Conservation (phyloP, 768 basidiomycete genomes). For the Suillus sp. region DNA sequence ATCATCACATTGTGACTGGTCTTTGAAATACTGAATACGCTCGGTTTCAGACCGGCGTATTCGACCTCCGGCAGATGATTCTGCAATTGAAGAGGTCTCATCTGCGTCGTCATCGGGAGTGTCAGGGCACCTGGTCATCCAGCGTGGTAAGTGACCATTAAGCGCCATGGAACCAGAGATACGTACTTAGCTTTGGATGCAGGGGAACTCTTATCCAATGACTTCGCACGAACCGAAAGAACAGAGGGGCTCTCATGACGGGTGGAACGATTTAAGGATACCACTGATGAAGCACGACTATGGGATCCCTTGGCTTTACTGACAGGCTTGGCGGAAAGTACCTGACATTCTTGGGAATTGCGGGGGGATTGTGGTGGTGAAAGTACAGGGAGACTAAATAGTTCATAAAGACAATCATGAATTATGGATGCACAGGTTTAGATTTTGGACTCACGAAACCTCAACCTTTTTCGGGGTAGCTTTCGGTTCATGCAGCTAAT, state of each 20-base stretch:
- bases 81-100: constrained; percentile 55
- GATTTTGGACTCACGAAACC: constrained; percentile 30
- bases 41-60: constrained; percentile 63
- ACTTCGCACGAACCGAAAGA: constrained; percentile 9
- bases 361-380: constrained; percentile 23
- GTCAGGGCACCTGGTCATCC: constrained; percentile 8
- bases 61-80: constrained; percentile 46
- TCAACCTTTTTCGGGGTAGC: constrained; percentile 33
- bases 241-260: constrained; percentile 11
- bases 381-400: constrained; percentile 29
- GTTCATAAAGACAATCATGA: neutral
- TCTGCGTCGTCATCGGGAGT: constrained; percentile 31
- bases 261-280: neutral
- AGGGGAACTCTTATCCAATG: constrained; percentile 2
- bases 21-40: constrained; percentile 63
- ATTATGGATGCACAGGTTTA: neutral
- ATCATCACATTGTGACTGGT: constrained; percentile 58
- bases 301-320: constrained; percentile 21
- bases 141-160: neutral
- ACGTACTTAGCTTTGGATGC: constrained; percentile 2
- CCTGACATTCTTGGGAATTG: constrained; percentile 16
- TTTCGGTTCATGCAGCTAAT: constrained; percentile 8
- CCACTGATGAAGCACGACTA: constrained; percentile 21
- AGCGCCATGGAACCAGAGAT: neutral
- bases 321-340: constrained; percentile 23